Conservation (phyloP, 2,329 filamentous ascomycete species). For the Trichoderma asperellum region DNA sequence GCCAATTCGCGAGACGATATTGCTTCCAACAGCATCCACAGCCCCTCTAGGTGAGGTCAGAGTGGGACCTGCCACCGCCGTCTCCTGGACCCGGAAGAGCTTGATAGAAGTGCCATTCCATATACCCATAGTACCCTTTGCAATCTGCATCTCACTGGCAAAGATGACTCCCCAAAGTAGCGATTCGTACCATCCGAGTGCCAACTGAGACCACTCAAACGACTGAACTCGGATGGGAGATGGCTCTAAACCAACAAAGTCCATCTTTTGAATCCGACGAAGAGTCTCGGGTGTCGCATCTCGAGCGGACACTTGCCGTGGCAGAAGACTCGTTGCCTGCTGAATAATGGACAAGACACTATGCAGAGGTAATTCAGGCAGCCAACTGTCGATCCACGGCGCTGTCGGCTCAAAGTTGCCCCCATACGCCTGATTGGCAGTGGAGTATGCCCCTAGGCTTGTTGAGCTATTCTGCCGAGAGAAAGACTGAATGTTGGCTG, state of each 20-base stretch:
- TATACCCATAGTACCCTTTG: constrained; percentile 84
- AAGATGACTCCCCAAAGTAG: constrained; percentile 94
- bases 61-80: constrained; percentile 76
- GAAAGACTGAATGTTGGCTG: constrained; percentile 78
- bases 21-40: constrained; percentile 90
- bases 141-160: constrained; percentile 83
- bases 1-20: constrained; percentile 84
- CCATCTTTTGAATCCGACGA: constrained; percentile 60
- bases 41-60: constrained; percentile 85
- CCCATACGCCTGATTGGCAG: constrained; percentile 58
- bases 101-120: constrained; percentile 92
- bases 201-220: constrained; percentile 91
- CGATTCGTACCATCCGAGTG: constrained; percentile 94
- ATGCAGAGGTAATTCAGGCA: constrained; percentile 88
- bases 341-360: constrained; percentile 79
- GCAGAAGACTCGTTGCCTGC: constrained; percentile 62
- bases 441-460: constrained; percentile 71
- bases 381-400: constrained; percentile 90
- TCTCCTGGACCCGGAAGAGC: constrained; percentile 88
- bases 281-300: constrained; percentile 54
- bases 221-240: constrained; percentile 77
- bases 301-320: constrained; percentile 52
- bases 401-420: constrained; percentile 75
- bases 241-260: constrained; percentile 73
- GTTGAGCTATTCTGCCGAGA: constrained; percentile 89